phyloP scores from a whole-genome alignment of 352 stramenopile genomes.

The Globisporangium acanthophoron region DNA sequence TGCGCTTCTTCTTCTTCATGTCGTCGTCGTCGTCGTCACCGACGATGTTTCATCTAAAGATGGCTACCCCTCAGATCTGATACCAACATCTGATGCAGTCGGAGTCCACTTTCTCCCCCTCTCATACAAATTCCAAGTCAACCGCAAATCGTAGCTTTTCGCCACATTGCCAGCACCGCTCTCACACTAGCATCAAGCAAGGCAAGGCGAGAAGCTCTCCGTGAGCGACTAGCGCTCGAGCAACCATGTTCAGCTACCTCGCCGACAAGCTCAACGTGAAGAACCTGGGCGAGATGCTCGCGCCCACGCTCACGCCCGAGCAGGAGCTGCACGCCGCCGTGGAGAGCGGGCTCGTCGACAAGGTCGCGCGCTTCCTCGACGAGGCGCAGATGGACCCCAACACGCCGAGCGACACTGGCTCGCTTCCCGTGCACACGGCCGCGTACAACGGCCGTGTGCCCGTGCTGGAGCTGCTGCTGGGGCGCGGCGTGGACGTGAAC shows the following conservation, averaged over 20 bases:
- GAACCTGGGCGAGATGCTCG: slow-evolving; percentile 83
- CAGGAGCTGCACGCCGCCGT: slow-evolving; percentile 81
- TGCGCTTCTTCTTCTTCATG: slow-evolving; percentile 15
- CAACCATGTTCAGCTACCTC: slow-evolving; percentile 83
- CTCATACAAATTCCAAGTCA: background rate
- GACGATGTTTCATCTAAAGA: background rate
- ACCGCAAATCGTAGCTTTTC: background rate
- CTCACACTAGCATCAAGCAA: too few relatives aligned
- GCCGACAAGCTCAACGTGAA: slow-evolving; percentile 89
- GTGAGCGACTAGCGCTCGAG: background rate
- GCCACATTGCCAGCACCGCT: background rate
- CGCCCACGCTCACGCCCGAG: slow-evolving; percentile 81
- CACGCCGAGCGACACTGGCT: slow-evolving; percentile 64
- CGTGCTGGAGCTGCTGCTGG: slow-evolving; percentile 72
- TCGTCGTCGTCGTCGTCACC: too few relatives aligned
- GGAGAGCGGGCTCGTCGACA: slow-evolving; percentile 63
- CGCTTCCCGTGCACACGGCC: slow-evolving; percentile 81
- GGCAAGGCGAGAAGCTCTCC: background rate
- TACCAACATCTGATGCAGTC: background rate
- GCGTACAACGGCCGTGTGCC: slow-evolving; percentile 73
- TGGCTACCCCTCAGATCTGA: background rate
- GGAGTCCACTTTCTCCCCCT: background rate
- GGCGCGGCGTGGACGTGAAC: slow-evolving; percentile 68
- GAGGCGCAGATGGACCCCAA: slow-evolving; percentile 64
- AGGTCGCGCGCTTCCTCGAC: slow-evolving; percentile 68